These are phyloP conservation scores for Boletus albobrunnescens DNA, from an alignment of 1,284 basidiomycete genomes.

Conservation along the genomic window DNA sequence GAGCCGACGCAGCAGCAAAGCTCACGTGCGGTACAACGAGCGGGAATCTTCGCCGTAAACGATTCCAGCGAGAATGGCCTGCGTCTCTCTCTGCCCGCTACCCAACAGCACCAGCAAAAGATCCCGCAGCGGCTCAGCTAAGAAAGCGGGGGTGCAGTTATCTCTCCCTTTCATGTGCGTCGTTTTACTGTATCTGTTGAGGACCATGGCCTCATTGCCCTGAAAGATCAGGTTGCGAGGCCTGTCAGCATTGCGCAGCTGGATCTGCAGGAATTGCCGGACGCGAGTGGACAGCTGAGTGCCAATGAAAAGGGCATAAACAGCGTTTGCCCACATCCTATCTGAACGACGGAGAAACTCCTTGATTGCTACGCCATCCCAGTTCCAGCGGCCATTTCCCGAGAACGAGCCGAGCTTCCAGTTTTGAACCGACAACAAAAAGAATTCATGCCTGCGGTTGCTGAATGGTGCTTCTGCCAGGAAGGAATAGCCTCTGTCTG, in stretches of 20 bases:
- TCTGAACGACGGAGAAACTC: background rate
- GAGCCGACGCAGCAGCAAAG: no score
- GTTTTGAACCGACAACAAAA: no score
- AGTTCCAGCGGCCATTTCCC: no score
- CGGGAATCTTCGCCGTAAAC: no score
- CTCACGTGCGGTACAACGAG: no score
- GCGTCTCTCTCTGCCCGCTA: background rate
- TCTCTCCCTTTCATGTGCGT: background rate
- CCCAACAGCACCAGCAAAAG: constrained; percentile 6
- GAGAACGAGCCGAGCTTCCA: no score
- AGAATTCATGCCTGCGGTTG: no score
- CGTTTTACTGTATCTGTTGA: constrained; percentile 6
- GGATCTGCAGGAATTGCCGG: background rate
- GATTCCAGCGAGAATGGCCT: no score
- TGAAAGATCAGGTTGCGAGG: constrained; percentile 3
- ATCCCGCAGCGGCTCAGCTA: background rate
- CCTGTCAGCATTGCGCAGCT: constrained; percentile 3
- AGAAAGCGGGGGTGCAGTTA: constrained; percentile 4
- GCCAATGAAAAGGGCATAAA: background rate
- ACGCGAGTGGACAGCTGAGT: background rate
- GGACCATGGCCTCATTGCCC: background rate
- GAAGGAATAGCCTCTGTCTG: no score
- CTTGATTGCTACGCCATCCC: background rate
- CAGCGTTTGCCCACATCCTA: background rate
- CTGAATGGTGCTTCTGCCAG: no score